phyloP scores from a whole-genome alignment of 257 asterid species.

The Perilla frutescens region DNA sequence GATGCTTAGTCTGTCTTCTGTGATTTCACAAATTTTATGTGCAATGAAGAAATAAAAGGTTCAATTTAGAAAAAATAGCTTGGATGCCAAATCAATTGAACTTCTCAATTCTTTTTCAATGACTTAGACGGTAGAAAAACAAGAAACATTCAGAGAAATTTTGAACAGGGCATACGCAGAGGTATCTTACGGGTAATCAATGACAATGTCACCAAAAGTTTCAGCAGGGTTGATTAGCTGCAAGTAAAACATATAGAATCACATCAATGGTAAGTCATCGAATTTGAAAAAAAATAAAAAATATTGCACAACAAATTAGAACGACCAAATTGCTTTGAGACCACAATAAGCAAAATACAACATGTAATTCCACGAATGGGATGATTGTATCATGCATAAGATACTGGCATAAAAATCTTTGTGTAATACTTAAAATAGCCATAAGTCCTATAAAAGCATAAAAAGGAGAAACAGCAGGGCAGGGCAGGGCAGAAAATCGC shows the following conservation, averaged over 20 bases:
- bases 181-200: constrained; percentile 94
- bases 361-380: constrained; percentile 2
- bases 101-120: constrained; percentile 21
- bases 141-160: constrained; percentile 16
- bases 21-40: constrained; percentile 20
- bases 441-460: constrained; percentile 9
- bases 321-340: background rate
- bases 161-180: constrained; percentile 34
- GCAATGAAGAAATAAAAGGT: constrained; percentile 16
- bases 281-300: constrained; percentile 12
- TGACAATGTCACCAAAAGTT: constrained; percentile 99
- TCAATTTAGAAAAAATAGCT: constrained; percentile 9
- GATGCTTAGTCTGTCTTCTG: background rate
- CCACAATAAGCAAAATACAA: constrained; percentile 9
- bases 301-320: background rate
- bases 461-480: constrained; percentile 1
- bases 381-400: constrained; percentile 24
- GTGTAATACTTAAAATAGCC: constrained; percentile 17
- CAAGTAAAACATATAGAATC: constrained; percentile 38
- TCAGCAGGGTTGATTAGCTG: constrained; percentile 98
- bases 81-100: constrained; percentile 24
- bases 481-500: background rate
- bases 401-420: constrained; percentile 30
- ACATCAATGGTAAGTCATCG: constrained; percentile 30
- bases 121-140: background rate